Conservation (phyloP, 257 asterid species). For the Solanum arcanum region DNA sequence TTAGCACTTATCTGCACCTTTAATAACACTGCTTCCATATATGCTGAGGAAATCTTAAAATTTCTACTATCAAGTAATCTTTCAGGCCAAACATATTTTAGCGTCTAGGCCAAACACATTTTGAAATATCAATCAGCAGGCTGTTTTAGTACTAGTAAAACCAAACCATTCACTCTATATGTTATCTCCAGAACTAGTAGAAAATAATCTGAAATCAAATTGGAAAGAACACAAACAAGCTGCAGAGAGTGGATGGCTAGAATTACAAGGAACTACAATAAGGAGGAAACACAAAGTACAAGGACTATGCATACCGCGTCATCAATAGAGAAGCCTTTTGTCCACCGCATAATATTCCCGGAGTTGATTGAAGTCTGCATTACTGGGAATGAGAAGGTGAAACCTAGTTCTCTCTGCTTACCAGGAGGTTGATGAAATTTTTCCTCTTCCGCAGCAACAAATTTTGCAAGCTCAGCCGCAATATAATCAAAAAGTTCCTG, state of each 20-base stretch:
- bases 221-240: neutral
- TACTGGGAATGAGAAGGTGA: conserved; percentile 39
- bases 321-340: conserved; percentile 75
- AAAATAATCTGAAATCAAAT: neutral
- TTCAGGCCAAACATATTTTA: neutral
- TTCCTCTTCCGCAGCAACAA: conserved; percentile 20
- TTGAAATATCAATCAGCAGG: neutral
- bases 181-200: neutral
- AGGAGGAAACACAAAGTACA: neutral
- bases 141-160: neutral
- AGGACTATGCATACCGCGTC: conserved; percentile 29
- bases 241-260: neutral
- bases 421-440: conserved; percentile 24
- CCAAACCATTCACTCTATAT: neutral
- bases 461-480: conserved; percentile 25
- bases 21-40: neutral
- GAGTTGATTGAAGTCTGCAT: conserved; percentile 60
- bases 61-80: neutral
- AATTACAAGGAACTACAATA: neutral
- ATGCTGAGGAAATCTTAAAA: neutral
- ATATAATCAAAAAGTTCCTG: conserved; percentile 34
- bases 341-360: conserved; percentile 86
- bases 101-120: neutral
- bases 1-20: neutral
- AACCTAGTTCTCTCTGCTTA: conserved; percentile 30